Conservation (phyloP, 345 rosid species). For the Raphanus raphanistrum region DNA sequence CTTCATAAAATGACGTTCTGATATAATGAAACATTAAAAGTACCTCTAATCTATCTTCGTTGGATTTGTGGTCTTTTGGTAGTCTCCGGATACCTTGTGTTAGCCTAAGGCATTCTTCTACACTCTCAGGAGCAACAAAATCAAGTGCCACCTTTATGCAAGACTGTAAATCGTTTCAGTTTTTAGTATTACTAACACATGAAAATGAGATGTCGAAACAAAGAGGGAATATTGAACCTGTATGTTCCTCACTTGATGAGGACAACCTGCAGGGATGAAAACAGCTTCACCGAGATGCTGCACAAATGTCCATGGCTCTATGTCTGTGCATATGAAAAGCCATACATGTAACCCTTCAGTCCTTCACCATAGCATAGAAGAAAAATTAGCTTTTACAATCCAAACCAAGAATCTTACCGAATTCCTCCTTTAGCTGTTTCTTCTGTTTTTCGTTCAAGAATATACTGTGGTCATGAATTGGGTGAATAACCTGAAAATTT, state of each 20-base stretch:
- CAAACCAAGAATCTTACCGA: constrained; percentile 43
- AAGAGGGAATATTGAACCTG: not conserved
- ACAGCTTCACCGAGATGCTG: constrained; percentile 42
- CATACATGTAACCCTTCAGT: not conserved
- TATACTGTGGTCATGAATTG: constrained; percentile 75
- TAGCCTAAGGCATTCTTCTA: constrained; percentile 53
- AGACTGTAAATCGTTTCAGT: constrained; percentile 40
- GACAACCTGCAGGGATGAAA: constrained; percentile 44
- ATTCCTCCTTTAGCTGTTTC: constrained; percentile 72
- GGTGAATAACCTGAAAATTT: constrained; percentile 53
- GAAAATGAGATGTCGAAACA: not conserved
- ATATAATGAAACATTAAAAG: not conserved
- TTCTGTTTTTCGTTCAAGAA: constrained; percentile 63
- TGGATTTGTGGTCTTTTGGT: constrained; percentile 51
- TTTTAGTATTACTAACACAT: not conserved
- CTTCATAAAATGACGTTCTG: not conserved
- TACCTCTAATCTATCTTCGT: constrained; percentile 67
- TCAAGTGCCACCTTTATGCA: constrained; percentile 70
- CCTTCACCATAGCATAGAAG: not conserved
- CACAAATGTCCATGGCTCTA: constrained; percentile 45
- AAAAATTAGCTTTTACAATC: not conserved
- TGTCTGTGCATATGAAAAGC: constrained; percentile 12
- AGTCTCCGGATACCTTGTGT: constrained; percentile 59
- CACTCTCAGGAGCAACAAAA: constrained; percentile 64
- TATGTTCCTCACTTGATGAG: constrained; percentile 43